Base-by-base conservation (phyloP, 2,329 filamentous ascomycete species). In the Sporothrix phasma region DNA sequence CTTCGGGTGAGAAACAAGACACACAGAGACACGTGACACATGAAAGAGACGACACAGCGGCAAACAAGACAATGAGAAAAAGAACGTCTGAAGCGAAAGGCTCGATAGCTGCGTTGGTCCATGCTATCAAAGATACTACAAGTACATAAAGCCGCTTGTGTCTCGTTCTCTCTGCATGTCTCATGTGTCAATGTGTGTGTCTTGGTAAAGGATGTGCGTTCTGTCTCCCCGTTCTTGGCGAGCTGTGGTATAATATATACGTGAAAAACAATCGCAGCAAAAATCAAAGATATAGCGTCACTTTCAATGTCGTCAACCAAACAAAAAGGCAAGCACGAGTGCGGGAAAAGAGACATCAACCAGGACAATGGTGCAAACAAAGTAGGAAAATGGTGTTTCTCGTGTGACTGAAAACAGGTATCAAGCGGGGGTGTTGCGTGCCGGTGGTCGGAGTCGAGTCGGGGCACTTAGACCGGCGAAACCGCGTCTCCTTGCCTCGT, bases 401-500 rank as follows among this genome's bases (percentile, higher is more conserved):
- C 24, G 34, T n/a, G 17, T 13, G 3, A 59, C 13, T 45, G 56
- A 43, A 41, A 45, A 43, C 24, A 59, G 39, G 56, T 46, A 59
- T 59, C 56, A 46, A 39, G 13, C 56, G 56, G n/a, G 22, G 15
- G 15, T 26, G n/a, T n/a, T n/a, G n/a, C n/a, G n/a, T n/a, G n/a
- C n/a, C n/a, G n/a, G n/a, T 17, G 31, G 51, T 17, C 3, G 39
- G 19, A 3, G 6, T 34, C 7, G 24, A 19, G 34, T 13, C 10
- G 10, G 15, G 26, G 17, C 39, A 19, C 41, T 54, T 62, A 62
- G 24, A 29, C 65, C 3, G 37, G 26, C 22, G 54, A 13, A n/a
- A 53, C 34, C 22, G n/a, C n/a, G 61, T 24, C 60, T 64, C 63
- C 63, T 66, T 66, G 62, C 29, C 65, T 66, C 65, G 41, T 63